Evolutionary conservation across 1,139 yeast genomes (phyloP), one percentile per base, ranked within the genome.

Genomic region (Saccharomyces hybrid): DNA sequence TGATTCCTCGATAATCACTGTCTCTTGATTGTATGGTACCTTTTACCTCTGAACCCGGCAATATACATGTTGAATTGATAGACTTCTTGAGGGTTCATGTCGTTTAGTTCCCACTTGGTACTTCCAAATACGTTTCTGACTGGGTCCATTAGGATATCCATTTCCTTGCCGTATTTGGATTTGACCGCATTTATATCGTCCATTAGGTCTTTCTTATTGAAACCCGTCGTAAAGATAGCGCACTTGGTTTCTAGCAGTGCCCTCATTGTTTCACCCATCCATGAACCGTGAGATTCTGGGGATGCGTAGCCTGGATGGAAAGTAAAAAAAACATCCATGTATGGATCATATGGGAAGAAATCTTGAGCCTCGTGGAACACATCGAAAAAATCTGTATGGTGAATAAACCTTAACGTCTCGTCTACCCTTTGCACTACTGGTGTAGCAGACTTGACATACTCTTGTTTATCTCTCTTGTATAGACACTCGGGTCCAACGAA

Each of bases 281-380:
- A 93, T 66, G 84, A 82, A 52, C 81, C 83, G 69, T 81, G 78
- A 50, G 87, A 81, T 67, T 89, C 96, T 11, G 89, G 88, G 16
- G 95, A 87, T 28, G 89, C 86, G 70, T 90, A 81, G 48, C 97
- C 97, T 1, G 99, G 98, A 70, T 93, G 98, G 86, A 91, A 93
- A 53, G 88, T 76, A 78, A 89, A 90, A 74, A 93, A 93, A 30
- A 83, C 82, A 70, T 93, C 99, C 70, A 88, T 79, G 71, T 91
- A 93, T 47, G 99, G 99, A 71, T 93, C 99, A 70, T 91, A 93
- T n/a, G 99, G 99, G 84, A 90, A 89, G 69, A 93, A 86, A 72
- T 91, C 97, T 63, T 93, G 95, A 56, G 88, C 85, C 63, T 89
- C 89, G 71, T 93, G 96, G 56, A 87, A 78, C 51, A 87, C 93